Conservation (phyloP, 2,329 filamentous ascomycete species). For the Furcasterigmium furcatum region DNA sequence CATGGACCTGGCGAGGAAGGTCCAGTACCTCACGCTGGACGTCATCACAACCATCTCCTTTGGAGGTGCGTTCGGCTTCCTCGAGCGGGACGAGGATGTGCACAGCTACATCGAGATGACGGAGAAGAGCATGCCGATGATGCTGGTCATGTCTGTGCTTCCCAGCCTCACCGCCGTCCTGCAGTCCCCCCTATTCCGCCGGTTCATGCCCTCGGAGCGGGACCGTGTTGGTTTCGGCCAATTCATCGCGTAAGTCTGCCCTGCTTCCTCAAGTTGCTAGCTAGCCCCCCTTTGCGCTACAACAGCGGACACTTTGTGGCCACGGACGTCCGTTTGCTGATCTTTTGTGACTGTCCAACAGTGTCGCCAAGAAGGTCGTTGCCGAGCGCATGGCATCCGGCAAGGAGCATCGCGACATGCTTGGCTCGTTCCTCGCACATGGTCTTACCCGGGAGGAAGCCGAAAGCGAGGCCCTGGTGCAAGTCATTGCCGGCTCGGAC, state of each 20-base stretch:
- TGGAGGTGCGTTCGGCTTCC: constrained; percentile 45
- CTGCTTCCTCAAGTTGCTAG: not conserved
- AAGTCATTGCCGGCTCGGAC: constrained; percentile 33
- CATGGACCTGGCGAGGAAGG: constrained; percentile 44
- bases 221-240: constrained; percentile 35
- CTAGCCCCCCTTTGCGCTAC: not conserved
- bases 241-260: constrained; percentile 24
- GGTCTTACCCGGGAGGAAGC: constrained; percentile 25
- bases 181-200: constrained; percentile 34
- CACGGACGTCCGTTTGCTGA: too few species aligned
- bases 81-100: constrained; percentile 43
- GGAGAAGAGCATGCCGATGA: constrained; percentile 35
- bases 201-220: constrained; percentile 34
- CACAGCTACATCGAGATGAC: constrained; percentile 45
- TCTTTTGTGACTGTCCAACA: not conserved
- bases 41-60: constrained; percentile 52
- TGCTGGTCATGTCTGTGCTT: constrained; percentile 37
- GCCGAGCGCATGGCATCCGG: constrained; percentile 14
- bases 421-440: constrained; percentile 36
- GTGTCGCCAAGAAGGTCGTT: constrained; percentile 17
- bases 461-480: constrained; percentile 25
- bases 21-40: constrained; percentile 53
- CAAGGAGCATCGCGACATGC: constrained; percentile 29
- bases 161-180: constrained; percentile 37
- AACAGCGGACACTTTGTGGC: too few species aligned